Conservation (phyloP, 225 moss, liverwort and hornwort genomes). For the Asterella californica region DNA sequence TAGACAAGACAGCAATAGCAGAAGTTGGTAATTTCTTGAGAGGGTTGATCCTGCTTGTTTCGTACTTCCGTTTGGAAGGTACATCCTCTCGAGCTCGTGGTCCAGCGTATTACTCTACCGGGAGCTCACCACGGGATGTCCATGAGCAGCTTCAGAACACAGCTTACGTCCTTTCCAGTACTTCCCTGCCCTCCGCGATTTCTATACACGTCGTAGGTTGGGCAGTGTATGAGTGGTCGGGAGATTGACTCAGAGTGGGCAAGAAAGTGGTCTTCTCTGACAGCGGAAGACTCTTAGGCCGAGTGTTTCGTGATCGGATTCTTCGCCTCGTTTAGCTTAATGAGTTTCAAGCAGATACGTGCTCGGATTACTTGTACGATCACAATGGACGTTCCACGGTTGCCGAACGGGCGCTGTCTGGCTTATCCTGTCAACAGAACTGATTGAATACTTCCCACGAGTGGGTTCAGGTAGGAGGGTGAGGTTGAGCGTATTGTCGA, state of each 20-base stretch:
- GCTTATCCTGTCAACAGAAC: neutral
- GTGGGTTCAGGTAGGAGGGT: neutral
- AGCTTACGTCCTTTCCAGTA: neutral
- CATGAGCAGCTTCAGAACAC: neutral
- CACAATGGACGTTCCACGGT: neutral
- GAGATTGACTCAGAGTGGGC: neutral
- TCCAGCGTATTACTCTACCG: neutral
- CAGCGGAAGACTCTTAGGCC: neutral
- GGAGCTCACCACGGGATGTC: neutral
- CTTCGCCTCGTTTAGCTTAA: neutral
- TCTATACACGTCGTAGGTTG: neutral
- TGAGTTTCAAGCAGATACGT: neutral
- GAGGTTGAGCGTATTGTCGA: neutral
- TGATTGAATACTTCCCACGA: neutral
- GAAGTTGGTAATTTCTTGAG: neutral
- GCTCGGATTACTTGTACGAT: neutral
- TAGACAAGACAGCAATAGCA: neutral
- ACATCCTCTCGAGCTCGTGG: neutral
- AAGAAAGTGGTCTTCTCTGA: neutral
- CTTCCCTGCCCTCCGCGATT: neutral
- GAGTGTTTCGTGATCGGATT: neutral
- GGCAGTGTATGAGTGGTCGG: neutral
- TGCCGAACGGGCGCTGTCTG: neutral
- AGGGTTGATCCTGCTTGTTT: neutral
- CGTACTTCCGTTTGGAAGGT: neutral